Evolutionary conservation across 306 rosid genomes (phyloP).

Genomic region (Rosa chinensis): DNA sequence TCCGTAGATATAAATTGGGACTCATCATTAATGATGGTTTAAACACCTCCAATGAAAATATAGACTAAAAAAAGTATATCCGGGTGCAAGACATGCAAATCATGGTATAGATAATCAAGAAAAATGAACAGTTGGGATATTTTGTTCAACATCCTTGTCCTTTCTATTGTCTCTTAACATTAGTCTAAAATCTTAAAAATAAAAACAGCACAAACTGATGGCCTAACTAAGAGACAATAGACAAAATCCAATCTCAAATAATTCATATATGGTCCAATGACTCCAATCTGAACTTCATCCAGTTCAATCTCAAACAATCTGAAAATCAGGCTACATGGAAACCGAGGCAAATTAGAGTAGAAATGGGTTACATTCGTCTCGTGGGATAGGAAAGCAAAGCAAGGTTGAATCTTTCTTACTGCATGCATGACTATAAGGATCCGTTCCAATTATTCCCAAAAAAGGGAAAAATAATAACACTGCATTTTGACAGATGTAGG

Average conservation of each 20-base stretch:
- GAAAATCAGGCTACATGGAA: neutral
- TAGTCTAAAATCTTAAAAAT: neutral
- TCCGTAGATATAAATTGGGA: too few relatives aligned
- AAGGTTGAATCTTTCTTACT: constrained; percentile 6
- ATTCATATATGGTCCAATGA: neutral
- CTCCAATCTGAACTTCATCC: neutral
- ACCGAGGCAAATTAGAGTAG: neutral
- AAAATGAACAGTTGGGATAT: neutral
- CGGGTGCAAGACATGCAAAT: neutral
- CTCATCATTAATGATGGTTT: too few relatives aligned
- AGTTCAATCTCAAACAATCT: neutral
- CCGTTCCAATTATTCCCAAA: constrained; percentile 22
- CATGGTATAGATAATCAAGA: neutral
- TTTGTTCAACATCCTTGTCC: neutral
- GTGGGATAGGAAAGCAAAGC: neutral
- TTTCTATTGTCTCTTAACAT: neutral
- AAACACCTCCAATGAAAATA: too few relatives aligned
- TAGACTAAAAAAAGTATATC: too few relatives aligned
- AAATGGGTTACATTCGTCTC: constrained; percentile 1
- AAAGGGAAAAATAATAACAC: constrained; percentile 4
- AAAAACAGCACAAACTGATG: too few relatives aligned
- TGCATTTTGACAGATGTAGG: constrained; percentile 19
- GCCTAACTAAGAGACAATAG: neutral
- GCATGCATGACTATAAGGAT: constrained; percentile 6
- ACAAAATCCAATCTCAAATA: neutral